Percentiles rank a stretch among this genome's conserved stretches.
phyloP scores from a whole-genome alignment of 2,329 filamentous ascomycete species.

The Amauroascus verrucosus region DNA sequence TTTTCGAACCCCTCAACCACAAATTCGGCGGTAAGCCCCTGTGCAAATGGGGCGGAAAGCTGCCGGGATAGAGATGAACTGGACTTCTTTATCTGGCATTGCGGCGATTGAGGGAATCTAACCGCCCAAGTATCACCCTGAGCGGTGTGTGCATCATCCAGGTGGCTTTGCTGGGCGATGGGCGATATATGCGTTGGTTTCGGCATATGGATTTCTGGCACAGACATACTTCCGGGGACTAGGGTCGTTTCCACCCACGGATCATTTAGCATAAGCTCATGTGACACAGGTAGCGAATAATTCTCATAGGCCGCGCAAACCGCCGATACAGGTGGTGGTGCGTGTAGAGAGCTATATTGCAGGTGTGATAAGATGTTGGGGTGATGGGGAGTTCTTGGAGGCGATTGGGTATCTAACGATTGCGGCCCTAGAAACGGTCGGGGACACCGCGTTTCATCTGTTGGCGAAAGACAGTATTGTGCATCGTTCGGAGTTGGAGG shows the following conservation, averaged over 20 bases:
- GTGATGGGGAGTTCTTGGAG: constrained; percentile 35
- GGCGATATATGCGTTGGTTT: constrained; percentile 30
- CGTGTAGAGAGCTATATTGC: constrained; percentile 29
- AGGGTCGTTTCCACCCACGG: constrained; percentile 35
- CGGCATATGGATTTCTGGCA: constrained; percentile 27
- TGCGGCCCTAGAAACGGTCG: constrained; percentile 32
- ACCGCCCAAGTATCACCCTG: constrained; percentile 22
- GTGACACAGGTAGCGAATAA: constrained; percentile 12
- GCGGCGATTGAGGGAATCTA: constrained; percentile 21
- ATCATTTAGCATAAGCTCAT: constrained; percentile 30
- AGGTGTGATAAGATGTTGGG: constrained; percentile 31
- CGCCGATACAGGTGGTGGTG: constrained; percentile 36
- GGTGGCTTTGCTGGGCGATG: constrained; percentile 26
- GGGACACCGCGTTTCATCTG: constrained; percentile 20
- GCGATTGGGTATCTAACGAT: constrained; percentile 35
- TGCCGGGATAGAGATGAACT: constrained; percentile 21
- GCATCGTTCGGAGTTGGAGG: constrained; percentile 32
- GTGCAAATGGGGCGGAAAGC: constrained; percentile 12
- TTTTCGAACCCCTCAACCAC: constrained; percentile 38
- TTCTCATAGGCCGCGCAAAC: not conserved
- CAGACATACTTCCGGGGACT: constrained; percentile 30
- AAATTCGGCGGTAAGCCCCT: constrained; percentile 31
- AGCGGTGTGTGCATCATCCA: constrained; percentile 23
- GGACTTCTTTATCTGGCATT: constrained; percentile 27
- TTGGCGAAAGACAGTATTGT: constrained; percentile 30